These are phyloP conservation scores for Lachnellula subtilissima DNA, from an alignment of 2,329 filamentous ascomycete genomes.

Conservation along the genomic window DNA sequence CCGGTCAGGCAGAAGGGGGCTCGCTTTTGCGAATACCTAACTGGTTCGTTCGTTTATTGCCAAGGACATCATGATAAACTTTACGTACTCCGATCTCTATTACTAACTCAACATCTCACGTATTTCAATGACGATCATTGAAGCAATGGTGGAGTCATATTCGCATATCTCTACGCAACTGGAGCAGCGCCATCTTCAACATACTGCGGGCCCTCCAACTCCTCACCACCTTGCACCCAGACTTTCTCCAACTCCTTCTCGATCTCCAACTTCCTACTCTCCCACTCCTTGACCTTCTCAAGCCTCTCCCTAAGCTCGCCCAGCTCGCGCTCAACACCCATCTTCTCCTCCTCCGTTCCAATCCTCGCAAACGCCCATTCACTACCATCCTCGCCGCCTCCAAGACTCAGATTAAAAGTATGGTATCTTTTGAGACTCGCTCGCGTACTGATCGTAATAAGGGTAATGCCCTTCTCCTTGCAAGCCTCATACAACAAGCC, in stretches of 20 bases:
- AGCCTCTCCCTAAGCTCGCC: constrained; percentile 77
- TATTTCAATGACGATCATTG: not conserved
- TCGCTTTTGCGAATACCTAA: not conserved
- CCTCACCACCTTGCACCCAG: constrained; percentile 31
- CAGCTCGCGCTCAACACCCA: constrained; percentile 86
- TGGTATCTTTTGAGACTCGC: constrained; percentile 95
- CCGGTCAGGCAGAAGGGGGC: not conserved
- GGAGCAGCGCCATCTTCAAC: constrained; percentile 1
- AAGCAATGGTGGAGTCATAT: not conserved
- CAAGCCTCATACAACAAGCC: constrained; percentile 88
- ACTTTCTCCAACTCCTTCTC: constrained; percentile 65
- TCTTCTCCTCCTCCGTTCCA: constrained; percentile 87
- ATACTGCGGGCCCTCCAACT: constrained; percentile 17
- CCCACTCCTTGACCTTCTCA: constrained; percentile 79
- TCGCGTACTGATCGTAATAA: constrained; percentile 93
- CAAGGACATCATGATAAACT: not conserved
- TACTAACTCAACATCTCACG: not conserved
- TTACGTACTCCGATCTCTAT: too few species aligned
- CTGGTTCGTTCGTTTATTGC: not conserved
- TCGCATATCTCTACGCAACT: not conserved
- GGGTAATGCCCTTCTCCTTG: constrained; percentile 88
- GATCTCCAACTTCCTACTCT: constrained; percentile 71
- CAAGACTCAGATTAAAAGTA: constrained; percentile 82
- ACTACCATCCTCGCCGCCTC: constrained; percentile 72
- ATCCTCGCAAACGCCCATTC: constrained; percentile 93